Evolutionary conservation across 2,329 filamentous ascomycete species (phyloP).

Genomic region (Talaromyces islandicus): DNA sequence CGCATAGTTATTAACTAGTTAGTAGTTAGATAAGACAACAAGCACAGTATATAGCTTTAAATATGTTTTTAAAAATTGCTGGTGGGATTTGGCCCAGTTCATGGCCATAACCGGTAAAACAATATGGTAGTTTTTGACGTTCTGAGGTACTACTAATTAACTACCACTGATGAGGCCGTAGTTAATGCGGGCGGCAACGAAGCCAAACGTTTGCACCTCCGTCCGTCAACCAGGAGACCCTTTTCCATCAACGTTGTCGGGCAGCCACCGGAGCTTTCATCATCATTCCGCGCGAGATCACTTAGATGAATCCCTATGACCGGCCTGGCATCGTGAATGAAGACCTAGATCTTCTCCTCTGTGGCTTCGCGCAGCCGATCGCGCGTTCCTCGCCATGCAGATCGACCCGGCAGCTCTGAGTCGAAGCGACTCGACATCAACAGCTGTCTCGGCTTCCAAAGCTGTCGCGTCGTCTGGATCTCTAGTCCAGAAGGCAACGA

Average conservation of each 20-base stretch:
- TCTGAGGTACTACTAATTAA: background rate
- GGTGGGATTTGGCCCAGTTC: background rate
- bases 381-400: slow-evolving; percentile 36
- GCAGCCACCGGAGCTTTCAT: slow-evolving; percentile 19
- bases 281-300: slow-evolving; percentile 4
- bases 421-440: slow-evolving; percentile 34
- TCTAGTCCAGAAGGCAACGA: slow-evolving; percentile 43
- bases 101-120: background rate
- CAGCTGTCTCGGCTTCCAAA: slow-evolving; percentile 26
- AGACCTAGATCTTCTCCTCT: slow-evolving; percentile 24
- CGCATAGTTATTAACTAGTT: background rate
- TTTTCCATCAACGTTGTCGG: slow-evolving; percentile 14
- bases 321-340: slow-evolving; percentile 26
- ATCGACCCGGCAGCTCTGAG: slow-evolving; percentile 41
- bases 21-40: background rate
- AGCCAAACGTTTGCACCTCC: slow-evolving; percentile 16
- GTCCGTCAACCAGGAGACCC: slow-evolving; percentile 15
- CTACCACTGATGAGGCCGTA: background rate
- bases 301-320: slow-evolving; percentile 12
- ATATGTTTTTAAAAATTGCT: background rate
- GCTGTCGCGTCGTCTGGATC: slow-evolving; percentile 21
- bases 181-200: slow-evolving; percentile 11
- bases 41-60: background rate
- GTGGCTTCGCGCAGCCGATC: slow-evolving; percentile 37
- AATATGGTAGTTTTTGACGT: background rate